phyloP scores from a whole-genome alignment of 345 rosid genomes.

The Linum lewisii region DNA sequence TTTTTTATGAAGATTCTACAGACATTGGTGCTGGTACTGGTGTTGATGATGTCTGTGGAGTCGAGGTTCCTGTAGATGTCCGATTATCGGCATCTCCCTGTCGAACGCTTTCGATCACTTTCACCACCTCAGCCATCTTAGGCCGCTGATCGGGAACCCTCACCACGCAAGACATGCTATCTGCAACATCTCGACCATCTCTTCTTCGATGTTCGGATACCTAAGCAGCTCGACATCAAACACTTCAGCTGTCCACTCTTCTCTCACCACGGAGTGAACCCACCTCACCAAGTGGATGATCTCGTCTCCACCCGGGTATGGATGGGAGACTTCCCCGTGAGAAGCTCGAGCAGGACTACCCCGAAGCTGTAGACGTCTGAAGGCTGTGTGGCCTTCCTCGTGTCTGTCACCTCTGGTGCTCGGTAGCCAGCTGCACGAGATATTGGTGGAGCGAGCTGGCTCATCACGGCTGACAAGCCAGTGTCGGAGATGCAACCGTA shows the following conservation, averaged over 20 bases:
- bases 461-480: constrained; percentile 74
- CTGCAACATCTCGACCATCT: constrained; percentile 97
- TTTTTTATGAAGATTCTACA: background rate
- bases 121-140: constrained; percentile 63
- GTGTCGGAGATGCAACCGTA: constrained; percentile 78
- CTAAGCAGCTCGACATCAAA: constrained; percentile 85
- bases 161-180: constrained; percentile 84
- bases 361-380: constrained; percentile 96
- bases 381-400: constrained; percentile 78
- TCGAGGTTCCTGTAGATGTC: constrained; percentile 26
- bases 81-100: constrained; percentile 30
- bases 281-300: constrained; percentile 86
- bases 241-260: constrained; percentile 98
- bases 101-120: constrained; percentile 62
- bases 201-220: constrained; percentile 90
- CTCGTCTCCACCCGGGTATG: constrained; percentile 76
- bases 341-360: constrained; percentile 81
- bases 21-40: background rate
- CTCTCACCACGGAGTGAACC: constrained; percentile 97
- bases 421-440: constrained; percentile 91
- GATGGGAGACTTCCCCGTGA: constrained; percentile 88
- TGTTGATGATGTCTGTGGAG: background rate
- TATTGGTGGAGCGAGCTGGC: constrained; percentile 58
- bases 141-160: constrained; percentile 86
- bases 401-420: constrained; percentile 90